Base-by-base conservation (phyloP, 352 stramenopile species). In the Phytophthora kernoviae region DNA sequence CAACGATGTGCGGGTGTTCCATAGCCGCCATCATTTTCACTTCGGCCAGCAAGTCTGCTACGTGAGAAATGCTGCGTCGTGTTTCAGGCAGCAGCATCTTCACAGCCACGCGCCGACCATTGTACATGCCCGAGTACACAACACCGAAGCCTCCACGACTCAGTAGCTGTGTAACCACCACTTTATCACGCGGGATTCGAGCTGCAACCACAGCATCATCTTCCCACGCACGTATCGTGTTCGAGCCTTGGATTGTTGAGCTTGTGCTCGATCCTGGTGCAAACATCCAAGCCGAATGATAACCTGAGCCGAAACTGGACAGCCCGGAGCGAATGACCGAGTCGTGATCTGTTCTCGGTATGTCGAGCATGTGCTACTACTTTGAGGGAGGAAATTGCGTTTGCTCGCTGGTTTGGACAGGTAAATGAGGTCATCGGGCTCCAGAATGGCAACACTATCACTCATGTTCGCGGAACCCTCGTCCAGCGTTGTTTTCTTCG, bases 11-110 rank as follows among this genome's bases (percentile, higher is more conserved):
- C 7, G 54, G 33, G 41, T 84, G 75, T 8, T 86, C 65, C 24
- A 89, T 64, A 0, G 45, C 41, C 5, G 65, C 62, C 70, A 81
- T 75, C 40, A 89, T 54, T 39, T 77, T 79, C 7, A 77, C 68
- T 53, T 90, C 77, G 0, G 61, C 54, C 30, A 84, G 37, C 17
- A 89, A 70, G 10, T 61, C 61, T 4, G 68, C 43, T 21, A 78
- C 66, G 1, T 77, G 47, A 0, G 50, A 41, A 10, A 79, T 57
- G 48, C 54, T 75, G 7, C 64, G 64, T 14, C 59, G 55, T 9
- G 49, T 77, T 42, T 84, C 72, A 2, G 70, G 72, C 17, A 84
- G 34, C 2, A 89, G 54, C 51, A 65, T 68, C 62, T 89, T 90
- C 27, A 87, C 65, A 10, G 73, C 73, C 0, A 90, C 77, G 6